Evolutionary conservation across 768 basidiomycete species (phyloP).

Genomic region (Rhodosporidiobolus odoratus): DNA sequence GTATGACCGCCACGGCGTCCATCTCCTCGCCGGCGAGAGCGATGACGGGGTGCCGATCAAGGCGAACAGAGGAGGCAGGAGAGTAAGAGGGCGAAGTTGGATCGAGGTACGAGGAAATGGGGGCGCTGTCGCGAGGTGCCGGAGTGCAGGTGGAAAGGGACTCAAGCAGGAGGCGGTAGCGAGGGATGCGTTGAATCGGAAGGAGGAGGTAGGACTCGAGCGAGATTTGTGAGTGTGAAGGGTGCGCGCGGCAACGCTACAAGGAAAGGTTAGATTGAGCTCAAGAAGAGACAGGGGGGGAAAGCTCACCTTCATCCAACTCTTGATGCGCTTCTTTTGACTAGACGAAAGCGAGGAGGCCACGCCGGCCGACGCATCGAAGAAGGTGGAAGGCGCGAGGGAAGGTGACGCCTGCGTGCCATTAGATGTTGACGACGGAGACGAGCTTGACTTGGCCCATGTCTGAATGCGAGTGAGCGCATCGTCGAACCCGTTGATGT

Average conservation of each 20-base stretch:
- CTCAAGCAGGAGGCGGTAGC: conserved; percentile 82
- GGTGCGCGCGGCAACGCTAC: conserved; percentile 79
- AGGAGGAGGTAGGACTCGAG: conserved; percentile 87
- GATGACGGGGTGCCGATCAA: conserved; percentile 64
- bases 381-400: conserved; percentile 9
- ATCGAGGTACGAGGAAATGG: neutral
- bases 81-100: neutral
- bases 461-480: conserved; percentile 78
- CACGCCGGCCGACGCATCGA: conserved; percentile 12
- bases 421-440: conserved; percentile 19
- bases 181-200: conserved; percentile 91
- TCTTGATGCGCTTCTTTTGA: conserved; percentile 80
- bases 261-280: neutral
- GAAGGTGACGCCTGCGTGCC: conserved; percentile 21
- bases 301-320: conserved; percentile 59
- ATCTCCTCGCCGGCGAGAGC: conserved; percentile 83
- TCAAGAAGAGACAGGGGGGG: neutral
- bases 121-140: neutral
- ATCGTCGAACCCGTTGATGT: conserved; percentile 97
- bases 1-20: conserved; percentile 77
- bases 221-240: conserved; percentile 77
- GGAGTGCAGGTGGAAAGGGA: conserved; percentile 45
- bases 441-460: conserved; percentile 55
- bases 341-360: conserved; percentile 56
- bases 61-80: conserved; percentile 40